These are phyloP conservation scores for Fusarium musae DNA, from an alignment of 2,329 filamentous ascomycete species.

Conservation along the genomic window DNA sequence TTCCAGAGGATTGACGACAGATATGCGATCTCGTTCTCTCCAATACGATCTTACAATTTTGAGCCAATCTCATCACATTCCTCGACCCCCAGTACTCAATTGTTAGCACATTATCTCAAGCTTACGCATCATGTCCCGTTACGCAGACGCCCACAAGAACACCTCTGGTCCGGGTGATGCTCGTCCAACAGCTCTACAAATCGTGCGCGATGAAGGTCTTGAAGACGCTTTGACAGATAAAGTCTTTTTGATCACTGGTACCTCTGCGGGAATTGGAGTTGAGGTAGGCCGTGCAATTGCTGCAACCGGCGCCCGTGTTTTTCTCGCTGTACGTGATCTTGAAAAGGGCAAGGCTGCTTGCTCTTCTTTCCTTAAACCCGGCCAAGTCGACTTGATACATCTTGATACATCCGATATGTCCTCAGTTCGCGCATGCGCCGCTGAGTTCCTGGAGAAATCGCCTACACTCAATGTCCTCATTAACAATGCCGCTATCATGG, in stretches of 20 bases:
- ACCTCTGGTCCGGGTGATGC: conserved; percentile 43
- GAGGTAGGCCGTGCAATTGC: conserved; percentile 57
- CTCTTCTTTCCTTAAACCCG: conserved; percentile 3
- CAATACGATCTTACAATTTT: not conserved
- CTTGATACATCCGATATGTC: conserved; percentile 39
- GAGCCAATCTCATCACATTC: not conserved
- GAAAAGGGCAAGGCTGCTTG: conserved; percentile 20
- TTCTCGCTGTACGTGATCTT: conserved; percentile 27
- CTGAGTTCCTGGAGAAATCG: conserved; percentile 16
- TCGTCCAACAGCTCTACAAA: conserved; percentile 53
- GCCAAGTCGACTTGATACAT: conserved; percentile 17
- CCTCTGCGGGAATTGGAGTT: conserved; percentile 55
- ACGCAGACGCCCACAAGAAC: conserved; percentile 1
- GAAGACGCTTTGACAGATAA: conserved; percentile 48
- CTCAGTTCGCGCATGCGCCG: conserved; percentile 37
- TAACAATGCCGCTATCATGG: conserved; percentile 41
- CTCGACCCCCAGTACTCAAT: fast-evolving
- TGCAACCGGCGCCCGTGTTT: conserved; percentile 47
- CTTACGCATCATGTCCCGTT: conserved; percentile 2
- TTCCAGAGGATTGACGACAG: too few species aligned
- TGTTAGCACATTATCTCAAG: not conserved
- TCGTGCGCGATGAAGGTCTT: conserved; percentile 49
- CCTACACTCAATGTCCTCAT: conserved; percentile 36
- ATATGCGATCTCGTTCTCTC: not conserved
- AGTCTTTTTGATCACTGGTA: conserved; percentile 56